phyloP scores from a whole-genome alignment of 805 yeast species.

The Metschnikowia lochheadii region DNA sequence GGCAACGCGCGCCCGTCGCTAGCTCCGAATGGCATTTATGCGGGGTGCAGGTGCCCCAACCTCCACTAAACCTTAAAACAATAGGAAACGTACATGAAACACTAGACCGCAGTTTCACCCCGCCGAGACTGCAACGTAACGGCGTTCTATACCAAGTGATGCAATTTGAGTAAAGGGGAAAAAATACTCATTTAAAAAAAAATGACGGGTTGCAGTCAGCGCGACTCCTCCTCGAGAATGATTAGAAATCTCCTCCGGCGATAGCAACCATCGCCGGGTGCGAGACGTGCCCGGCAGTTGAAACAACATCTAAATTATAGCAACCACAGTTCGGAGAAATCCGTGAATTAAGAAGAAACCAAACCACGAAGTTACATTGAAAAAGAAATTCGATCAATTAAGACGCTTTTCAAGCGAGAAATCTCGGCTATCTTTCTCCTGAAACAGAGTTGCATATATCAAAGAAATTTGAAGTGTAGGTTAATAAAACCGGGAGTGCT shows the following conservation, averaged over 20 bases:
- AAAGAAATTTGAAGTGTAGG: background rate
- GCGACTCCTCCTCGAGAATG: background rate
- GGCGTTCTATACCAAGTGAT: background rate
- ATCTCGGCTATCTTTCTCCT: background rate
- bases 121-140: background rate
- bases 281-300: background rate
- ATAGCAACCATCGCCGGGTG: background rate
- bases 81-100: background rate
- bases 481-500: background rate
- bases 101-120: background rate
- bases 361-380: background rate
- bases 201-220: background rate
- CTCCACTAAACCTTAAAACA: background rate
- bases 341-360: background rate
- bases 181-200: background rate
- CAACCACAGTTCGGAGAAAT: too few species aligned
- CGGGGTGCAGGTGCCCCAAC: background rate
- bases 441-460: background rate
- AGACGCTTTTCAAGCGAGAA: background rate
- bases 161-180: background rate
- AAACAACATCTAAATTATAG: background rate
- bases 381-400: background rate
- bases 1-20: background rate
- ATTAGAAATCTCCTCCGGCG: background rate
- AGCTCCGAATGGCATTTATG: background rate